Conservation (phyloP, 805 yeast genomes). For the Lachancea waltii region DNA sequence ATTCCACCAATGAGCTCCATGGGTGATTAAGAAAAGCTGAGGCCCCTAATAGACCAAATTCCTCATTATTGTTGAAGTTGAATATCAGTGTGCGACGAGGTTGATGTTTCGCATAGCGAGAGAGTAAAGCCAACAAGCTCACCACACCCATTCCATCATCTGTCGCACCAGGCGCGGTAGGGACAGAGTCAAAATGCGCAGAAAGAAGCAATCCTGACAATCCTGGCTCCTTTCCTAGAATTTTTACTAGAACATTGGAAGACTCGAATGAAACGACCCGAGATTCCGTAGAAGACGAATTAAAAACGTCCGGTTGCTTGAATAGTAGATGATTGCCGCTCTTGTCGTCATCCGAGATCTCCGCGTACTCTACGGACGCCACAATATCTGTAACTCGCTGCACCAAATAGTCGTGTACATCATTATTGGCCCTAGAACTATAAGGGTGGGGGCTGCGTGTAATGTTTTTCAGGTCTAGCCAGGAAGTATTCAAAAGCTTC, state of each 20-base stretch:
- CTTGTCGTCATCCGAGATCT: constrained; percentile 35
- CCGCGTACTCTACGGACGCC: constrained; percentile 17
- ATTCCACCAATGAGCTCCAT: constrained; percentile 56
- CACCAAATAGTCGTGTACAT: constrained; percentile 61
- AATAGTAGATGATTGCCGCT: constrained; percentile 40
- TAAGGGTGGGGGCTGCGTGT: constrained; percentile 71
- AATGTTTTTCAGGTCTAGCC: constrained; percentile 69
- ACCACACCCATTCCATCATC: constrained; percentile 92
- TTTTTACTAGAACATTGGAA: constrained; percentile 68
- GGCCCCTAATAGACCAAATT: constrained; percentile 82
- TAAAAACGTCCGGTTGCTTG: constrained; percentile 45
- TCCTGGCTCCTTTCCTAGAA: constrained; percentile 53
- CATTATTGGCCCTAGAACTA: constrained; percentile 67
- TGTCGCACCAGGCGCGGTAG: constrained; percentile 80
- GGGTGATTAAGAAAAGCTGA: constrained; percentile 63
- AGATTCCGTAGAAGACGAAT: constrained; percentile 34
- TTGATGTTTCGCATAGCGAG: constrained; percentile 40
- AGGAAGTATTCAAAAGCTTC: constrained; percentile 36
- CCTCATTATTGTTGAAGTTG: constrained; percentile 87
- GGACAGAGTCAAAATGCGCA: constrained; percentile 88
- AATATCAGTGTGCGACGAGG: constrained; percentile 71
- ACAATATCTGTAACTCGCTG: background rate
- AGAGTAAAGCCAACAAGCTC: constrained; percentile 63
- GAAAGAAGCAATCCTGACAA: constrained; percentile 68
- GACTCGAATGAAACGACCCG: constrained; percentile 74